A percentile compares a stretch with the other conserved stretches of the same genome.
Conservation (phyloP, 2,329 filamentous ascomycete species). For the Xylariaceae sp. region DNA sequence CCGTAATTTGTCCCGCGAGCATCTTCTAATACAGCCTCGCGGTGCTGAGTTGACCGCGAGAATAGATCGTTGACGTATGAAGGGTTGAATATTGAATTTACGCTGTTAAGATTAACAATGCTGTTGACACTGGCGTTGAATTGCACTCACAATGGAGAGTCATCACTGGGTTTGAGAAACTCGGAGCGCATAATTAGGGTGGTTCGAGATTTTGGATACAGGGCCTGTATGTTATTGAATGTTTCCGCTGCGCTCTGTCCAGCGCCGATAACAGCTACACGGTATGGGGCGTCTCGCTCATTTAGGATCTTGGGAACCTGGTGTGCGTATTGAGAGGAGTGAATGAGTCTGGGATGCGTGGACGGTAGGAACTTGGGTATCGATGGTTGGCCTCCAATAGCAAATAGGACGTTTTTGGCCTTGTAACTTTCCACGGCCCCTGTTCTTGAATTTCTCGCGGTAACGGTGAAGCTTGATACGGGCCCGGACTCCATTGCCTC, state of each 20-base stretch:
- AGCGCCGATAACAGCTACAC: slow-evolving; percentile 79
- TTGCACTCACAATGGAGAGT: slow-evolving; percentile 83
- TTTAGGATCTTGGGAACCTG: slow-evolving; percentile 56
- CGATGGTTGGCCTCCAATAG: slow-evolving; percentile 58
- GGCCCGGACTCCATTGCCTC: slow-evolving; percentile 46
- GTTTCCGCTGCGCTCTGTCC: slow-evolving; percentile 95
- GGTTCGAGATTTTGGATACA: slow-evolving; percentile 78
- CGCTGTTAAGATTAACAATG: slow-evolving; percentile 47
- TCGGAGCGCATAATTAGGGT: slow-evolving; percentile 76
- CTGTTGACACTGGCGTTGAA: background rate
- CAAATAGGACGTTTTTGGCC: slow-evolving; percentile 62
- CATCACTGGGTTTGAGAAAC: slow-evolving; percentile 84
- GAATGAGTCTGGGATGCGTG: slow-evolving; percentile 69
- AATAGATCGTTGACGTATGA: slow-evolving; percentile 75
- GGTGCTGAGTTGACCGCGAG: slow-evolving; percentile 58
- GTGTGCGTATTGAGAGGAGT: slow-evolving; percentile 82
- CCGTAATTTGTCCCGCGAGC: slow-evolving; percentile 90
- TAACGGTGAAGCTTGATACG: slow-evolving; percentile 64
- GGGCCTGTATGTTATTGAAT: slow-evolving; percentile 77
- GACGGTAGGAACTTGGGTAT: slow-evolving; percentile 67
- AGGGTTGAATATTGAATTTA: slow-evolving; percentile 96
- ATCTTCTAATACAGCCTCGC: slow-evolving; percentile 56
- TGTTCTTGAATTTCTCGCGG: slow-evolving; percentile 58
- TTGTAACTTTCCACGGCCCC: slow-evolving; percentile 50
- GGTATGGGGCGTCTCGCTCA: slow-evolving; percentile 55